phyloP scores from a whole-genome alignment of 139 green algal species.

The Auxenochlorella pyrenoidosa region DNA sequence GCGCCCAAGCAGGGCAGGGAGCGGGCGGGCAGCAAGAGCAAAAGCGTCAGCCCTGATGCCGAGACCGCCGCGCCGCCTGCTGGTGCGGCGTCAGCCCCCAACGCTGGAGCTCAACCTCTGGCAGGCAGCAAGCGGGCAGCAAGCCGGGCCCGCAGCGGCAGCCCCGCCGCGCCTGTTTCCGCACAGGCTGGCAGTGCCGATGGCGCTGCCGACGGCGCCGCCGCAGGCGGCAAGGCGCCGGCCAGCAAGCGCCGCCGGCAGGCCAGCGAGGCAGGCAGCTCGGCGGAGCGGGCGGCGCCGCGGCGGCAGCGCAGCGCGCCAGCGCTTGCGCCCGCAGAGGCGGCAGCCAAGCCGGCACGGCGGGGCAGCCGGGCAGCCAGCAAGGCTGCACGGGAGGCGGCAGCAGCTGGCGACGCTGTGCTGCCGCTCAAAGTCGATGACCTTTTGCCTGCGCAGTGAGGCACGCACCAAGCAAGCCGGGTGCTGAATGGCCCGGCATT shows the following conservation, averaged over 20 bases:
- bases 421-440: conserved; percentile 25
- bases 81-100: not conserved
- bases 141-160: not conserved
- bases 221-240: not conserved
- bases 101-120: not conserved
- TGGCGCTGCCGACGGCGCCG: not conserved
- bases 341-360: not conserved
- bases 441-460: conserved; percentile 8
- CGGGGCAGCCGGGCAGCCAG: not conserved
- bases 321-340: not conserved
- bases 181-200: not conserved
- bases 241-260: conserved; percentile 10
- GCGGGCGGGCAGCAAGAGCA: not conserved
- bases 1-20: not conserved
- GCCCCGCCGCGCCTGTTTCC: not conserved
- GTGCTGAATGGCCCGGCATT: too few species aligned
- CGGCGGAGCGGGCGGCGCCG: not conserved
- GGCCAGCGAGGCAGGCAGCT: not conserved
- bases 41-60: not conserved
- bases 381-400: not conserved
- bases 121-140: not conserved
- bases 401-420: not conserved
- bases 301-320: not conserved
- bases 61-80: not conserved
- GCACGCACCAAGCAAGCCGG: too few species aligned